phyloP scores from a whole-genome alignment of 83 land plant genomes.

The Diphasiastrum complanatum region DNA sequence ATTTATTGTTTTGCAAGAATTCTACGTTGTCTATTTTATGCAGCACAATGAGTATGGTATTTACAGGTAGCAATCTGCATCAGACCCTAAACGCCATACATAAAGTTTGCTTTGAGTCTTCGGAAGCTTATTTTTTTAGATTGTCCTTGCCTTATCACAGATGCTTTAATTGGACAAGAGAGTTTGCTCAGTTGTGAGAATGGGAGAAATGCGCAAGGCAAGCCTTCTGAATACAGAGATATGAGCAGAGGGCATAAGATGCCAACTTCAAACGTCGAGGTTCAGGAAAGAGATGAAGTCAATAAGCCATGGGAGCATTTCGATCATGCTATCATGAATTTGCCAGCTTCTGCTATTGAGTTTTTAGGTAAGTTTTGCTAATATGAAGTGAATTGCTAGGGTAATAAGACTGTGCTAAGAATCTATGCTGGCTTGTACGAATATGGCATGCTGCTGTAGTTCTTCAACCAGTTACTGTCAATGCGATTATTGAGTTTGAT shows the following conservation, averaged over 20 bases:
- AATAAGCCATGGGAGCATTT: constrained; percentile 75
- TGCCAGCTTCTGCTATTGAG: constrained; percentile 90
- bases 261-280: constrained; percentile 2
- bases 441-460: background rate
- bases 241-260: constrained; percentile 5
- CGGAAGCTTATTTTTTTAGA: too few species aligned
- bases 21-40: too few species aligned
- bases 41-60: too few species aligned
- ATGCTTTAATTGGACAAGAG: too few species aligned
- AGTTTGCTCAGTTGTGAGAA: too few species aligned
- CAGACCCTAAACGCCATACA: too few species aligned
- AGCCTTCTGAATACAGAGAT: background rate
- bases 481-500: background rate
- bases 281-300: background rate
- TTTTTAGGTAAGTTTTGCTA: constrained; percentile 60
- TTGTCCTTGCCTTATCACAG: too few species aligned
- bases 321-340: constrained; percentile 94
- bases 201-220: too few species aligned
- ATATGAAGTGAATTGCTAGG: background rate
- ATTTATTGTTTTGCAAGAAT: too few species aligned
- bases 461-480: background rate
- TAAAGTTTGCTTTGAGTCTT: too few species aligned
- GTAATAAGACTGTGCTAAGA: background rate
- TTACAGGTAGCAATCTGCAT: too few species aligned
- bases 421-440: background rate